Evolutionary conservation across 106 monocot genomes (phyloP).

Genomic region (Dactylorhiza incarnata): DNA sequence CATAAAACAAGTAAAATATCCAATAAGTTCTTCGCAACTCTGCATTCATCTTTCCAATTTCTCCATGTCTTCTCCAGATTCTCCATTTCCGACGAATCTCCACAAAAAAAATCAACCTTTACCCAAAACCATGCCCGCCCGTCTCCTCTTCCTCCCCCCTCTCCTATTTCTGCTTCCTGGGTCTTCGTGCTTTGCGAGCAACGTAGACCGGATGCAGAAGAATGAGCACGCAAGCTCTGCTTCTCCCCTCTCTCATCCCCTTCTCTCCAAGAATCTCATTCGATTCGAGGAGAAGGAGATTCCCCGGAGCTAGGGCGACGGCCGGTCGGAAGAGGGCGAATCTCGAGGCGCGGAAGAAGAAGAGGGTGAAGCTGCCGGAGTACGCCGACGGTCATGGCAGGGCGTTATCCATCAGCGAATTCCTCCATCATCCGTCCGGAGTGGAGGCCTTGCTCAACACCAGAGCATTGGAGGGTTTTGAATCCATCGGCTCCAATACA

Average conservation of each 20-base stretch:
- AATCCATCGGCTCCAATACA: constrained; percentile 33
- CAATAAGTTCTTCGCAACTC: too few relatives aligned
- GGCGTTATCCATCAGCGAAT: constrained; percentile 33
- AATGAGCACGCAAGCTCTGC: constrained; percentile 1
- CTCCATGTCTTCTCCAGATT: too few relatives aligned
- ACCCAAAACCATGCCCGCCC: too few relatives aligned
- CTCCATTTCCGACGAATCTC: too few relatives aligned
- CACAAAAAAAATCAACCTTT: too few relatives aligned
- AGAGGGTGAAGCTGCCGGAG: constrained; percentile 36
- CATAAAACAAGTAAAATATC: too few relatives aligned
- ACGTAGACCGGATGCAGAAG: constrained; percentile 1
- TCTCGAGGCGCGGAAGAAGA: constrained; percentile 35
- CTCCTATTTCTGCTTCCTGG: too few relatives aligned
- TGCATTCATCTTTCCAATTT: too few relatives aligned
- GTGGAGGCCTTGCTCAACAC: constrained; percentile 66
- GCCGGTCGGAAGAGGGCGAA: constrained; percentile 20
- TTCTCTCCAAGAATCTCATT: neutral
- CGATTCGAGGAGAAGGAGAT: constrained; percentile 4
- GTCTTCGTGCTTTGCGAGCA: too few relatives aligned
- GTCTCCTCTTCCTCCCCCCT: too few relatives aligned
- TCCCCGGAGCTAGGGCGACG: neutral
- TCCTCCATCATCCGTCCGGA: constrained; percentile 53
- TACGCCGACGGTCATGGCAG: constrained; percentile 4
- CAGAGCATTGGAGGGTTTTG: constrained; percentile 42
- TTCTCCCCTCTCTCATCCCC: neutral